A percentile compares a stretch with the other conserved stretches of the same genome.
Evolutionary conservation across 2,329 filamentous ascomycete genomes (phyloP).

Genomic region (Apiospora koreana): DNA sequence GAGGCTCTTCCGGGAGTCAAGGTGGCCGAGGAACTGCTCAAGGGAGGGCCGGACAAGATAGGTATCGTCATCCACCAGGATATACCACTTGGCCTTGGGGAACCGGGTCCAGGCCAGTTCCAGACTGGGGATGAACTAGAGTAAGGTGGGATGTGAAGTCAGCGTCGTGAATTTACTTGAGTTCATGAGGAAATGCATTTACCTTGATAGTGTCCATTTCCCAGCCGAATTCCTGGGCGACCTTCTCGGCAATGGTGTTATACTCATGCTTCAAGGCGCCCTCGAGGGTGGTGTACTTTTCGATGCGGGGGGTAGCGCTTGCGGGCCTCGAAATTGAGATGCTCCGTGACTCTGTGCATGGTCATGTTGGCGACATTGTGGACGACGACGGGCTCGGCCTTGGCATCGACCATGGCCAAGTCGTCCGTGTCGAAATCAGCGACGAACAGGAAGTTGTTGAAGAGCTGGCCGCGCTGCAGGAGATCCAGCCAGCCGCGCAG

Average conservation of each 20-base stretch:
- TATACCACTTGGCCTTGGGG: conserved; percentile 8
- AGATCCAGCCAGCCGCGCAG: conserved; percentile 10
- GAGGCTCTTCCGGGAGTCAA: not conserved
- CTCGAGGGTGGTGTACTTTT: conserved; percentile 5
- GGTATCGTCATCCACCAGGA: conserved; percentile 9
- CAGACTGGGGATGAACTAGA: conserved; percentile 7
- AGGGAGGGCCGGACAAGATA: conserved; percentile 10
- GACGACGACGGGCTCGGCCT: conserved; percentile 5
- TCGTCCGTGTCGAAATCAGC: conserved; percentile 5
- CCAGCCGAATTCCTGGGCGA: conserved; percentile 9
- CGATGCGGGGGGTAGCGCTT: not conserved
- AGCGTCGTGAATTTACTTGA: not conserved
- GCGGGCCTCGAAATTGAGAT: not conserved
- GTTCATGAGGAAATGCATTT: not conserved
- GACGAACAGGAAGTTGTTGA: conserved; percentile 2
- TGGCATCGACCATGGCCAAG: not conserved
- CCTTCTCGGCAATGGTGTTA: not conserved
- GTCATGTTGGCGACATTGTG: conserved; percentile 9
- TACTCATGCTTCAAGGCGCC: conserved; percentile 5
- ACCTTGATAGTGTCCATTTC: conserved; percentile 13
- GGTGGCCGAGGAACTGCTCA: conserved; percentile 8
- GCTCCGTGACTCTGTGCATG: not conserved
- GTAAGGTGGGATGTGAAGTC: not conserved
- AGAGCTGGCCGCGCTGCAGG: not conserved
- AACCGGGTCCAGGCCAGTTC: conserved; percentile 2